A percentile compares a stretch with the other conserved stretches of the same genome.
phyloP scores from a whole-genome alignment of 179 eudicot species.

The Nepenthes alata region DNA sequence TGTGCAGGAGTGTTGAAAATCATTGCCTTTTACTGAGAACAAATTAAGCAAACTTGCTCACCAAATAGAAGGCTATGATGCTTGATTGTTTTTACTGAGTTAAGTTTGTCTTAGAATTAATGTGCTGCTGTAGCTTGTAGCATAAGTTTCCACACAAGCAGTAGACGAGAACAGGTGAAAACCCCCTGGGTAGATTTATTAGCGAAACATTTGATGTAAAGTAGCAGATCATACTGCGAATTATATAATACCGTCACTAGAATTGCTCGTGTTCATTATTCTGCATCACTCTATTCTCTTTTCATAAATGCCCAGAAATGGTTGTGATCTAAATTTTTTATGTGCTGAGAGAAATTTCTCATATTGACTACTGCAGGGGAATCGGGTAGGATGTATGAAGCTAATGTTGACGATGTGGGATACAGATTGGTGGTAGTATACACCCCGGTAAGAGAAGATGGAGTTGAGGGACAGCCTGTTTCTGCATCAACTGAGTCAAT shows the following conservation, averaged over 20 bases:
- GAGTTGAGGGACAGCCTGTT: conserved; percentile 79
- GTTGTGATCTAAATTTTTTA: background rate
- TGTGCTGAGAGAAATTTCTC: conserved; percentile 2
- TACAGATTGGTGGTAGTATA: conserved; percentile 84
- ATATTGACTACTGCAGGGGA: conserved; percentile 46
- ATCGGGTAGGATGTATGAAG: conserved; percentile 95
- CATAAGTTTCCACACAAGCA: too few relatives aligned
- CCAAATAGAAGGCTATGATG: too few relatives aligned
- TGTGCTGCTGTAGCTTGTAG: too few relatives aligned
- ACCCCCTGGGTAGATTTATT: too few relatives aligned
- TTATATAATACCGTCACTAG: too few relatives aligned
- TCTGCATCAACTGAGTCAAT: conserved; percentile 92
- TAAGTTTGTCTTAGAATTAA: too few relatives aligned
- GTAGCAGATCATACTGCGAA: too few relatives aligned
- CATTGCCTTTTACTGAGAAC: too few relatives aligned
- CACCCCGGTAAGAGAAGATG: conserved; percentile 92
- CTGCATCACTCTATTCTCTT: background rate
- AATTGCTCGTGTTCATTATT: background rate
- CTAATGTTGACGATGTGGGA: conserved; percentile 97
- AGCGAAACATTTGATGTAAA: background rate
- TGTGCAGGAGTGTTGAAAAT: too few relatives aligned
- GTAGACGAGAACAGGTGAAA: too few relatives aligned
- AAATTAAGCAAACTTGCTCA: too few relatives aligned
- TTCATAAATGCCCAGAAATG: background rate
- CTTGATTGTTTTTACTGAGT: too few relatives aligned